phyloP scores from a whole-genome alignment of 2,329 filamentous ascomycete species.

The Nigrospora sphaerica region DNA sequence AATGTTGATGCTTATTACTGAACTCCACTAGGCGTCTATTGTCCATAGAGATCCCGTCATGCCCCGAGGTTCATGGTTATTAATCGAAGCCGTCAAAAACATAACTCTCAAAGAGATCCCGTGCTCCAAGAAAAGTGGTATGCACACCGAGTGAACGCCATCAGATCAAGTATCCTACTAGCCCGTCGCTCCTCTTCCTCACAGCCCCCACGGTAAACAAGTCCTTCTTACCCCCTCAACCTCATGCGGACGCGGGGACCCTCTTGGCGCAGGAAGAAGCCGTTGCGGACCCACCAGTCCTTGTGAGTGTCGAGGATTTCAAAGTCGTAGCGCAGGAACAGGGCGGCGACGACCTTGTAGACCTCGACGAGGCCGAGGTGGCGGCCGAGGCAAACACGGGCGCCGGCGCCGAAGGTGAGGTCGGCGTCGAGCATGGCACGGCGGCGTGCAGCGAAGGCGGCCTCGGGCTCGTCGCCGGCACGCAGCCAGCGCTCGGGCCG shows the following conservation, averaged over 20 bases:
- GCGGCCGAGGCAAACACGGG: constrained; percentile 36
- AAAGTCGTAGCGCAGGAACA: constrained; percentile 11
- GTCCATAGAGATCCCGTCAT: too few species aligned
- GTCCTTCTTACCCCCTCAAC: neutral
- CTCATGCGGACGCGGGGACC: neutral
- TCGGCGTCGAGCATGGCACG: neutral
- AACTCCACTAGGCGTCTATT: too few species aligned
- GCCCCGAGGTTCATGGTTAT: too few species aligned
- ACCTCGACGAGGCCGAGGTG: constrained; percentile 32
- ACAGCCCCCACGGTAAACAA: too few species aligned
- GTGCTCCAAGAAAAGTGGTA: too few species aligned
- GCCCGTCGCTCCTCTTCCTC: too few species aligned
- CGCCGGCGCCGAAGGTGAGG: constrained; percentile 33
- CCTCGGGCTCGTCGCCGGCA: neutral
- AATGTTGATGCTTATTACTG: too few species aligned
- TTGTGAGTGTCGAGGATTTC: neutral
- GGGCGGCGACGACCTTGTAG: constrained; percentile 32
- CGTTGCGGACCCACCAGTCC: neutral
- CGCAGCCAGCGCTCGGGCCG: constrained; percentile 32
- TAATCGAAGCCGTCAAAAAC: too few species aligned
- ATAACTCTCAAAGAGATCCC: too few species aligned
- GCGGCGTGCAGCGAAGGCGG: neutral
- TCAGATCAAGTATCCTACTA: too few species aligned
- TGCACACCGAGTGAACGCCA: too few species aligned
- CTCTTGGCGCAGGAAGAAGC: neutral